Percentiles rank a stretch among this genome's conserved stretches.
These are phyloP conservation scores for Coemansia sp. DNA, from an alignment of 192 early-diverging fungal species.

Conservation along the genomic window DNA sequence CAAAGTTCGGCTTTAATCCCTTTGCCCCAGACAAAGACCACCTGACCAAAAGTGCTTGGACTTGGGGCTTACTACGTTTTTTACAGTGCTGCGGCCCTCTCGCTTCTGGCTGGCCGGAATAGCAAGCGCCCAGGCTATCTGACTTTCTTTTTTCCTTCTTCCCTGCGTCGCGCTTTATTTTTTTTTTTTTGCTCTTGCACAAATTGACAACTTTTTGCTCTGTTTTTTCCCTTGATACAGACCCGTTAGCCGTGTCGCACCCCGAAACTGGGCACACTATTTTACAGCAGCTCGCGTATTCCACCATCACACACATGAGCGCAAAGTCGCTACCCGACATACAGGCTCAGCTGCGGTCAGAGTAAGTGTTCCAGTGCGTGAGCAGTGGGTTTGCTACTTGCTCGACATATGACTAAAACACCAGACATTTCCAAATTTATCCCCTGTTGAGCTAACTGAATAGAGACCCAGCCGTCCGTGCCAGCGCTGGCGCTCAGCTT, in stretches of 20 bases:
- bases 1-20: not conserved
- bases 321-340: constrained; percentile 11
- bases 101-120: not conserved
- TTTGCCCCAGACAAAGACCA: not conserved
- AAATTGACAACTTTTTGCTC: not conserved
- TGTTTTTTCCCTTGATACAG: not conserved
- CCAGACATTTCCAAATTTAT: not conserved
- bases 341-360: constrained; percentile 14
- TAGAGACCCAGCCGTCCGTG: constrained; percentile 24
- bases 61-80: not conserved
- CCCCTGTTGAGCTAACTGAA: not conserved
- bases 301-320: constrained; percentile 9
- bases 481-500: constrained; percentile 9
- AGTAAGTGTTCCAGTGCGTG: constrained; percentile 3
- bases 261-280: not conserved
- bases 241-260: not conserved
- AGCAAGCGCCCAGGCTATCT: not conserved
- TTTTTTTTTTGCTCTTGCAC: not conserved
- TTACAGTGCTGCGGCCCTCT: not conserved
- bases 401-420: not conserved
- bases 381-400: too few species aligned
- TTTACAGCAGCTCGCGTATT: not conserved
- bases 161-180: not conserved
- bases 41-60: not conserved
- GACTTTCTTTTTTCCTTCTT: not conserved